Conservation (phyloP, 2,329 filamentous ascomycete species). For the Lasiodiplodia hormozganensis region DNA sequence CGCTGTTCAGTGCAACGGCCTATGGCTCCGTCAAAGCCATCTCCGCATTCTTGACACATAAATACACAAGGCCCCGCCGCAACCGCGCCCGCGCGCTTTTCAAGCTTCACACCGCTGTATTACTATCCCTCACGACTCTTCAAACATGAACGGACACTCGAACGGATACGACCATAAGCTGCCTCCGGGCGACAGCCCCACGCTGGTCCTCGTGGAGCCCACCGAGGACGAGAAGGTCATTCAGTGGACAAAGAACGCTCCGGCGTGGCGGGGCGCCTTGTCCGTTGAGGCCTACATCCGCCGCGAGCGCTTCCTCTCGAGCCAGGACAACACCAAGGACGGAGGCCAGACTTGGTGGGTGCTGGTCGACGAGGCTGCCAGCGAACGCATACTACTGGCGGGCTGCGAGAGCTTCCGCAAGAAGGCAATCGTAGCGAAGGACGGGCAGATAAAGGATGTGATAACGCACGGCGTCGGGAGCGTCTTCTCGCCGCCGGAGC, state of each 20-base stretch:
- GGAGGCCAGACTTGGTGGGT: conserved; percentile 67
- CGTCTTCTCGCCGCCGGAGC: conserved; percentile 75
- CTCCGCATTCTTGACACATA: conserved; percentile 26
- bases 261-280: conserved; percentile 65
- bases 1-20: conserved; percentile 15
- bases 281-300: conserved; percentile 62
- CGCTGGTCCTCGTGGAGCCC: conserved; percentile 61
- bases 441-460: conserved; percentile 67
- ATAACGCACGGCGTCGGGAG: conserved; percentile 77
- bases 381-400: conserved; percentile 56
- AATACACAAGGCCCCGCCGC: conserved; percentile 8
- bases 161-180: conserved; percentile 40
- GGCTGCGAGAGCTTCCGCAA: conserved; percentile 65
- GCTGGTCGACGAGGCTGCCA: conserved; percentile 56
- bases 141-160: conserved; percentile 24
- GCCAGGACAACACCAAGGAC: conserved; percentile 60
- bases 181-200: conserved; percentile 57
- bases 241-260: conserved; percentile 61
- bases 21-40: conserved; percentile 17
- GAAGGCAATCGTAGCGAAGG: conserved; percentile 51
- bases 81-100: neutral
- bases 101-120: conserved; percentile 1
- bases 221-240: conserved; percentile 61
- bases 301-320: conserved; percentile 61
- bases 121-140: neutral